These are phyloP conservation scores for Podaxis carcinomalis DNA, from an alignment of 768 basidiomycete species.

Conservation along the genomic window DNA sequence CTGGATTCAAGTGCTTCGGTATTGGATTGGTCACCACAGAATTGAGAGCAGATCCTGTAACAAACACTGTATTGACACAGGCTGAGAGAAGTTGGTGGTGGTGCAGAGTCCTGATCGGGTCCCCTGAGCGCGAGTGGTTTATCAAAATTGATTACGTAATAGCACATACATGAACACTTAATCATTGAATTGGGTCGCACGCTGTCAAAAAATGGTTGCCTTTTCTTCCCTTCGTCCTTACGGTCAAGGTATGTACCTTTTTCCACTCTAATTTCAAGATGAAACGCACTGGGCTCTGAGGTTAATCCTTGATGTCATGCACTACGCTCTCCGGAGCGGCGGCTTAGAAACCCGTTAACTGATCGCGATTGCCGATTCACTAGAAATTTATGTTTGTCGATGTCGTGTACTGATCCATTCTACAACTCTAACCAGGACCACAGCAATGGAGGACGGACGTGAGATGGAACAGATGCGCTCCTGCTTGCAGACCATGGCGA, in stretches of 20 bases:
- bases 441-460: conserved; percentile 19
- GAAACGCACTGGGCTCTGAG: conserved; percentile 65
- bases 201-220: conserved; percentile 1
- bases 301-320: conserved; percentile 33
- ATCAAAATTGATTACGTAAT: background rate
- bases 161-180: background rate
- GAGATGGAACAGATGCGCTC: conserved; percentile 22
- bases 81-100: background rate
- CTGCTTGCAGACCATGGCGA: conserved; percentile 52
- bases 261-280: conserved; percentile 25
- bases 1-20: background rate
- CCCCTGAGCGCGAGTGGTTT: background rate
- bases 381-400: conserved; percentile 15
- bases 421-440: conserved; percentile 10
- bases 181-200: background rate
- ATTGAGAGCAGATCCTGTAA: background rate
- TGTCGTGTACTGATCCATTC: conserved; percentile 5
- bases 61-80: background rate
- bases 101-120: background rate
- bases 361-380: conserved; percentile 16
- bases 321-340: conserved; percentile 43
- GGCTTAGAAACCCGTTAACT: conserved; percentile 55
- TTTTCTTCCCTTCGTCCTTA: background rate
- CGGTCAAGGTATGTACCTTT: conserved; percentile 11
- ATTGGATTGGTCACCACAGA: background rate